Evolutionary conservation across 352 stramenopile species (phyloP), one percentile per base, ranked within the genome.

Genomic region (Phytopythium aichiense): DNA sequence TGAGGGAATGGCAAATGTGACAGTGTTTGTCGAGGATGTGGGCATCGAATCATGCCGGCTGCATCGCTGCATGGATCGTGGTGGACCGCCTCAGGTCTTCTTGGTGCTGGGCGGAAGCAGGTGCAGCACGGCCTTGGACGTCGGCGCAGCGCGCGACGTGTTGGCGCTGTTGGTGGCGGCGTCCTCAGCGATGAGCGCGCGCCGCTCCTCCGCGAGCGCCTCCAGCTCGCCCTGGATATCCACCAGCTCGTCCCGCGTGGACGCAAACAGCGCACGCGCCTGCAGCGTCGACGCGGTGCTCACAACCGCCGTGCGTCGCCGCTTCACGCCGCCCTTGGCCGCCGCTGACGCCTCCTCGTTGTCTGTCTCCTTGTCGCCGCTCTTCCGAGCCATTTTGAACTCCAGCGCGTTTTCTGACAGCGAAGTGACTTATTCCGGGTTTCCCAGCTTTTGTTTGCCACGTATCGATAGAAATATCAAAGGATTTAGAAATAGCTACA

Each of bases 191-290:
- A 86, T 65, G 38, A 83, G 61, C 37, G 40, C 54, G 9, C 65
- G 59, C 0, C 76, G 73, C 58, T 71, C 68, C 11, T 77, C 61
- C 1, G 72, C 76, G 4, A 83, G 31, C 28, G 66, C 67, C 55
- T 73, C 48, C 31, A 86, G 65, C n/a, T 79, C 66, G 1, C 40
- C 66, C 71, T 83, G 71, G 45, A 85, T 81, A 43, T 76, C 71
- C 33, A 60, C 69, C 57, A 85, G 53, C 25, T 85, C 76, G 48
- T 83, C 72, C 28, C 72, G 73, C 50, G 76, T 85, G 31, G 73
- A 72, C 33, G 67, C 66, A 30, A 74, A 73, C 51, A 85, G 69
- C 46, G 63, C 69, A 58, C 71, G 76, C 16, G 66, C 51, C 59
- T 79, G 71, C 22, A 83, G 60, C 40, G 66, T 76, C n/a, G 73